Percentiles rank a stretch among this genome's conserved stretches.
phyloP scores from a whole-genome alignment of 495 filamentous ascomycete genomes.

The Podospora didyma region DNA sequence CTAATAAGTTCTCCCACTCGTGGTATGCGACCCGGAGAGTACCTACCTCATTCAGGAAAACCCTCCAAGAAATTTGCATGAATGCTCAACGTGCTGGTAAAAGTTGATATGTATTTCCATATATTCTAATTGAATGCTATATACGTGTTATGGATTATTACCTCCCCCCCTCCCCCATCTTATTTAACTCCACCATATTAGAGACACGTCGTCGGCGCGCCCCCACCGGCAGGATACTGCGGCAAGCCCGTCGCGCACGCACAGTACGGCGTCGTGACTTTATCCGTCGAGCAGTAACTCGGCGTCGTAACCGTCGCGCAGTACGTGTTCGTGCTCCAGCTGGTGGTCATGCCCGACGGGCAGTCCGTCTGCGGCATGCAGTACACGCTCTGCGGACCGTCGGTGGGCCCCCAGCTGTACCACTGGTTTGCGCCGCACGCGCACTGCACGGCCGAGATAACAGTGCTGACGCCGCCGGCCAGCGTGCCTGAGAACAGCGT shows the following conservation, averaged over 20 bases:
- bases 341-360: not conserved
- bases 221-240: not conserved
- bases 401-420: not conserved
- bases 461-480: not conserved
- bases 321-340: not conserved
- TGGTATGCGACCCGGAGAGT: too few relatives aligned
- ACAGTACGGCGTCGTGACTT: not conserved
- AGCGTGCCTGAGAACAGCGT: not conserved
- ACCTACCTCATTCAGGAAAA: too few relatives aligned
- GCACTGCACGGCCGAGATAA: not conserved
- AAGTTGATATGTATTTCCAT: too few relatives aligned
- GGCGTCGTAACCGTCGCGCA: not conserved
- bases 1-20: too few relatives aligned
- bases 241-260: not conserved
- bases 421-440: not conserved
- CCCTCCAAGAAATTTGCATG: too few relatives aligned
- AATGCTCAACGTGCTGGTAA: too few relatives aligned
- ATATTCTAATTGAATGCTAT: too few relatives aligned
- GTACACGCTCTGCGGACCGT: not conserved
- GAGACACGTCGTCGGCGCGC: not conserved
- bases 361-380: not conserved
- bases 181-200: not conserved
- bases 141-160: too few relatives aligned
- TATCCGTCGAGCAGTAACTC: not conserved
- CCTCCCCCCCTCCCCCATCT: too few relatives aligned